These are phyloP conservation scores for Zostera marina DNA, from an alignment of 116 monocot genomes.

Conservation along the genomic window DNA sequence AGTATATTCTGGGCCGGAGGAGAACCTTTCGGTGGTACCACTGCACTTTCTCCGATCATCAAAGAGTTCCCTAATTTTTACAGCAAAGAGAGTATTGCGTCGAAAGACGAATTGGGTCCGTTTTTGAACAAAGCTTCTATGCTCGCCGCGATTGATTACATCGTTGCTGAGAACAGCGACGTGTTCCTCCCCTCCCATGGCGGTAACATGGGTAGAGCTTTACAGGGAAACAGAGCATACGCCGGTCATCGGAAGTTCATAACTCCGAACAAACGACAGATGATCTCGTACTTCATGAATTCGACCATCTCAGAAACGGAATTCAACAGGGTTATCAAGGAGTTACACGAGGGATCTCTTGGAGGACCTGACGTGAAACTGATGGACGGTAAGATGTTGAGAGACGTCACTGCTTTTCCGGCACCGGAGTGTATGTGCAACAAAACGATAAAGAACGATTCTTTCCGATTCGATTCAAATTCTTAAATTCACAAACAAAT, in stretches of 20 bases:
- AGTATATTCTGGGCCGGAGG: slow-evolving; percentile 93
- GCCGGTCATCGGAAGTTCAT: slow-evolving; percentile 74
- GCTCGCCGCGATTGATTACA: slow-evolving; percentile 92
- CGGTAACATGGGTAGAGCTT: slow-evolving; percentile 81
- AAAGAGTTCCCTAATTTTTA: slow-evolving; percentile 54
- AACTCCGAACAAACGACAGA: slow-evolving; percentile 82
- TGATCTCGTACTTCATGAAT: slow-evolving; percentile 60
- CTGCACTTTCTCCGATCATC: slow-evolving; percentile 36
- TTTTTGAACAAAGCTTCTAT: slow-evolving; percentile 53
- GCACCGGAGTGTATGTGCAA: slow-evolving; percentile 84
- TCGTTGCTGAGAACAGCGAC: slow-evolving; percentile 71
- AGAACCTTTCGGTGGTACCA: slow-evolving; percentile 61
- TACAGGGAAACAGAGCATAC: slow-evolving; percentile 71
- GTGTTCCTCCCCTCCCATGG: slow-evolving; percentile 98
- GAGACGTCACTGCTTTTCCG: slow-evolving; percentile 76
- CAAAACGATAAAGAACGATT: background rate
- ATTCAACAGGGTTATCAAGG: slow-evolving; percentile 62
- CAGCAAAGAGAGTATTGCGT: slow-evolving; percentile 60
- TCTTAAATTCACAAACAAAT: no score
- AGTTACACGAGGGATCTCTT: slow-evolving; percentile 45
- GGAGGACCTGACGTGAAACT: slow-evolving; percentile 59
- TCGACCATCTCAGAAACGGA: slow-evolving; percentile 37
- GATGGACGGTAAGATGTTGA: slow-evolving; percentile 30
- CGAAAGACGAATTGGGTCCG: slow-evolving; percentile 43
- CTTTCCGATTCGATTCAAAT: no score